Conservation (phyloP, 192 early-diverging fungal genomes). For the Chytriomyces sp. region DNA sequence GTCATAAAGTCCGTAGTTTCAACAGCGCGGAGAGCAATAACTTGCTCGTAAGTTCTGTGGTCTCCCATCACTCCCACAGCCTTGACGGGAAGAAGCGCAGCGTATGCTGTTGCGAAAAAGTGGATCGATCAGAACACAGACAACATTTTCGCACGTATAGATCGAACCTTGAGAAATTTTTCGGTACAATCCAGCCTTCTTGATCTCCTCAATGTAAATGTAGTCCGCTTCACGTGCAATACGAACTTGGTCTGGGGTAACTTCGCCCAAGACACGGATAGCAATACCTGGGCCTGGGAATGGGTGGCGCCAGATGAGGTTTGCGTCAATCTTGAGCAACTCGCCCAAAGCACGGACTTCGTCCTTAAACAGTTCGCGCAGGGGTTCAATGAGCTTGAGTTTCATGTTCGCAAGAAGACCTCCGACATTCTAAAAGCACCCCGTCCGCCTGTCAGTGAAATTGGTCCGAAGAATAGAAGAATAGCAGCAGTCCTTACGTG, state of each 20-base stretch:
- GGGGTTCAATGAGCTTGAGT: constrained; percentile 95
- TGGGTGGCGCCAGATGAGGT: constrained; percentile 97
- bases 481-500: constrained; percentile 64
- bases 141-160: neutral
- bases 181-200: constrained; percentile 94
- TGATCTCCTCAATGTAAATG: constrained; percentile 99
- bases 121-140: neutral
- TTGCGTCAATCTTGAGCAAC: constrained; percentile 87
- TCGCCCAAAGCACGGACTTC: constrained; percentile 97
- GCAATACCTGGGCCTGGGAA: constrained; percentile 99
- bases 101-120: constrained; percentile 71
- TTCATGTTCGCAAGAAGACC: constrained; percentile 97
- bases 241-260: constrained; percentile 88
- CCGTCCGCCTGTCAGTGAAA: neutral
- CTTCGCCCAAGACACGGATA: constrained; percentile 96
- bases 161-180: constrained; percentile 84
- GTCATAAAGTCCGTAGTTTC: constrained; percentile 98
- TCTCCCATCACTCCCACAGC: constrained; percentile 99
- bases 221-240: constrained; percentile 95
- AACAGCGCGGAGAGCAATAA: constrained; percentile 95
- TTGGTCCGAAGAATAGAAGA: neutral
- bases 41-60: constrained; percentile 98
- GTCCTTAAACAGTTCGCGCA: constrained; percentile 98
- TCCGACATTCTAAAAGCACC: constrained; percentile 79
- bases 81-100: constrained; percentile 90